These are phyloP conservation scores for Phytopythium kandeliae DNA, from an alignment of 352 stramenopile species.

Conservation along the genomic window DNA sequence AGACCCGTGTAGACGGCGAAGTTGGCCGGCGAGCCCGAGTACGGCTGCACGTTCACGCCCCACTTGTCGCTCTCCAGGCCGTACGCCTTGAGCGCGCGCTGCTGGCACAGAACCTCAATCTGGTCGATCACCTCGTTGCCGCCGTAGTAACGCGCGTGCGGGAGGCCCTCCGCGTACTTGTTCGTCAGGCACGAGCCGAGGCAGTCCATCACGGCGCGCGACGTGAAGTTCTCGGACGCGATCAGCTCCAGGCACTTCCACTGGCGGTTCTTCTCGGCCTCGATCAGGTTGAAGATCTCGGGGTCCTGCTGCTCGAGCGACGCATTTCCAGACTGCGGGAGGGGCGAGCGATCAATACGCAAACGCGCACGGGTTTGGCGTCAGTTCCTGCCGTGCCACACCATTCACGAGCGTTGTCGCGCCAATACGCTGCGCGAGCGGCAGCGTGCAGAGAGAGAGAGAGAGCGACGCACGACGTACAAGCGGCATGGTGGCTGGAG, in stretches of 20 bases:
- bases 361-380: too few species aligned
- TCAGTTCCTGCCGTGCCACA: too few species aligned
- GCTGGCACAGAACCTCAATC: conserved; percentile 93
- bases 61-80: conserved; percentile 91
- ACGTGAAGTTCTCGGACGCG: conserved; percentile 99
- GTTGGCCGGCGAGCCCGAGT: conserved; percentile 97
- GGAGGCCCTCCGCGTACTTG: conserved; percentile 99
- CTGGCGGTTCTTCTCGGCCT: conserved; percentile 98
- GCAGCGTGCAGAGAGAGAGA: too few species aligned
- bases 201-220: conserved; percentile 97
- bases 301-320: conserved; percentile 94
- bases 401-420: too few species aligned
- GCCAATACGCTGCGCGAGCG: neutral
- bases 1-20: conserved; percentile 99
- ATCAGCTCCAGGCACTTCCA: conserved; percentile 98
- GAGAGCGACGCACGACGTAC: conserved; percentile 24
- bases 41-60: conserved; percentile 99
- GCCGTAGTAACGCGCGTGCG: conserved; percentile 96
- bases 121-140: conserved; percentile 98
- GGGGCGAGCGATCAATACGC: neutral
- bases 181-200: conserved; percentile 98
- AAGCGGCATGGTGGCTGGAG: conserved; percentile 37
- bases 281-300: conserved; percentile 98
- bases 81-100: conserved; percentile 93
- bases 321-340: conserved; percentile 49